Evolutionary conservation across 2,329 filamentous ascomycete species (phyloP).

Genomic region (Botryosphaeria dothidea): DNA sequence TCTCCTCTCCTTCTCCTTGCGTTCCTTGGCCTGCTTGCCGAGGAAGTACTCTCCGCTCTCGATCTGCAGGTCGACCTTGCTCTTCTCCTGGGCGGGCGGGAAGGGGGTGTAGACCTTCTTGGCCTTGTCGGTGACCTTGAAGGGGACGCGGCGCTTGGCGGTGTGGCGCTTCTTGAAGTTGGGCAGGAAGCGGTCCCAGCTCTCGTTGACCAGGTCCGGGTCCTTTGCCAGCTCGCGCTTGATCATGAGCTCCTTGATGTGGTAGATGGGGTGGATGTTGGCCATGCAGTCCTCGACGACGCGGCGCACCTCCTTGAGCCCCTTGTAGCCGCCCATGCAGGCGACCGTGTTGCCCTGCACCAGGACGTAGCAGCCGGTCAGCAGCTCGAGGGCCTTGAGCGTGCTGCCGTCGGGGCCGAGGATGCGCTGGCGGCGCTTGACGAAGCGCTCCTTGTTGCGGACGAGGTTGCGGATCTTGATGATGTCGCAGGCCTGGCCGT

Average conservation of each 20-base stretch:
- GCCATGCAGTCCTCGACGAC: conserved; percentile 95
- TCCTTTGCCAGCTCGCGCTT: conserved; percentile 90
- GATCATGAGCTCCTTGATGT: conserved; percentile 95
- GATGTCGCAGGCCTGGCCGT: conserved; percentile 88
- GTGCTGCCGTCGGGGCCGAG: conserved; percentile 89
- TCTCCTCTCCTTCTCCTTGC: conserved; percentile 75
- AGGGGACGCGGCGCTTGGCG: conserved; percentile 77
- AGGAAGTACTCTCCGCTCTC: conserved; percentile 97
- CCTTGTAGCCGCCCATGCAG: conserved; percentile 89
- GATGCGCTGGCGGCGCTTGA: conserved; percentile 90
- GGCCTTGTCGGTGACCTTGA: conserved; percentile 85
- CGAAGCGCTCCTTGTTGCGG: conserved; percentile 90
- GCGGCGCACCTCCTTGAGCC: conserved; percentile 85
- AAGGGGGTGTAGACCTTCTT: conserved; percentile 97
- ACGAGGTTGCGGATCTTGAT: conserved; percentile 94
- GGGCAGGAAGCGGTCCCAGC: conserved; percentile 93
- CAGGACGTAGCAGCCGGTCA: conserved; percentile 89
- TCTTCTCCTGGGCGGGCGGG: conserved; percentile 95
- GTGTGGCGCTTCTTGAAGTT: conserved; percentile 96
- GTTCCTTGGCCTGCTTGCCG: conserved; percentile 87
- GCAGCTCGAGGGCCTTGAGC: conserved; percentile 87
- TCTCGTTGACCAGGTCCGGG: conserved; percentile 80
- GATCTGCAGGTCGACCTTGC: conserved; percentile 97
- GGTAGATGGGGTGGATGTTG: conserved; percentile 87
- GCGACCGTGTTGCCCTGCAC: conserved; percentile 96